phyloP scores from a whole-genome alignment of 169 alveolate species.

The Plasmodium chabaudi region DNA sequence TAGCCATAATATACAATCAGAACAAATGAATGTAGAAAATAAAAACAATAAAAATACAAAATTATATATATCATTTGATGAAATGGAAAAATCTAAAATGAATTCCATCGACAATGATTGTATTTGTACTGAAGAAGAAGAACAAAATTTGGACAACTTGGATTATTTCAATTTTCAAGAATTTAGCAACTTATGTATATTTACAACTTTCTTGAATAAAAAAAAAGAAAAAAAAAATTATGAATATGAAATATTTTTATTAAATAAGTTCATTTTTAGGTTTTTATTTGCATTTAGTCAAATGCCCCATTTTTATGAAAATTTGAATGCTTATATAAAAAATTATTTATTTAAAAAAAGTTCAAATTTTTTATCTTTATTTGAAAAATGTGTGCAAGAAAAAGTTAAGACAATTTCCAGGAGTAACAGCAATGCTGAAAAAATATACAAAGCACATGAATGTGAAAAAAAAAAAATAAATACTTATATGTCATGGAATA shows the following conservation, averaged over 20 bases:
- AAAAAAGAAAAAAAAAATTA: constrained; percentile 11
- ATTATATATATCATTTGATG: not conserved
- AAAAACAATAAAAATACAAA: not conserved
- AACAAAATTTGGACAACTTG: constrained; percentile 8
- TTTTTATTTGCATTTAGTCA: constrained; percentile 13
- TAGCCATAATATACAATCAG: too few relatives aligned
- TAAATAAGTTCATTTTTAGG: constrained; percentile 43
- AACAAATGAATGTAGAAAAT: not conserved
- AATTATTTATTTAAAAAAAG: constrained; percentile 45
- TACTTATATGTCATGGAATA: constrained; percentile 4
- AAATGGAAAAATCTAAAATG: constrained; percentile 9
- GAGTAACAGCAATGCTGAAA: not conserved
- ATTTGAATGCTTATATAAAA: constrained; percentile 39
- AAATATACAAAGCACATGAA: not conserved
- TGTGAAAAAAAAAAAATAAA: not conserved
- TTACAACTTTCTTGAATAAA: constrained; percentile 19
- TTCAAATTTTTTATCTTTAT: constrained; percentile 11
- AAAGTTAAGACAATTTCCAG: not conserved
- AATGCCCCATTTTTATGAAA: constrained; percentile 65
- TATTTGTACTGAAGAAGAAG: not conserved
- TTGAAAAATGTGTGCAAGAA: constrained; percentile 31
- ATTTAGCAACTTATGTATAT: constrained; percentile 34
- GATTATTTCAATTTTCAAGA: constrained; percentile 33
- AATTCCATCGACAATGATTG: constrained; percentile 1
- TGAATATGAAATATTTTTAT: constrained; percentile 38